Evolutionary conservation across 1,139 yeast genomes (phyloP).

Genomic region (Kurtzmaniella quercitrusa): DNA sequence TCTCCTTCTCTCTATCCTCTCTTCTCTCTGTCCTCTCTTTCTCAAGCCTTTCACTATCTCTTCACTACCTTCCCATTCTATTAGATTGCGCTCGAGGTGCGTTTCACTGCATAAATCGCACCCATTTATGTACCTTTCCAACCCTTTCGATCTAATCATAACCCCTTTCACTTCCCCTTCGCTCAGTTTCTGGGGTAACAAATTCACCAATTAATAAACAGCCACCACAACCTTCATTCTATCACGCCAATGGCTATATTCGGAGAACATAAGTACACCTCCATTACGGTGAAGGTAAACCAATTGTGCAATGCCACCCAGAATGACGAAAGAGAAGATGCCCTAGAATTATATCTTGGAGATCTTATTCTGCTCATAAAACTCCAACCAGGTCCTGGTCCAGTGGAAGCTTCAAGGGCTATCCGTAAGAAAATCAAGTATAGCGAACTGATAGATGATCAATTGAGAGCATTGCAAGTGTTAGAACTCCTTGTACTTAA

Average conservation of each 20-base stretch:
- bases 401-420: slow-evolving; percentile 86
- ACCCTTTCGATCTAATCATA: no score
- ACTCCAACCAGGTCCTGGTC: slow-evolving; percentile 40
- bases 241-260: slow-evolving; percentile 36
- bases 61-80: no score
- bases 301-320: slow-evolving; percentile 34
- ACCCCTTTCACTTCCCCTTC: no score
- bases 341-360: slow-evolving; percentile 32
- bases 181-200: no score
- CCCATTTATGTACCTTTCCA: neutral
- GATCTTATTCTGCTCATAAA: slow-evolving; percentile 38
- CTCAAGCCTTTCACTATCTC: no score
- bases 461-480: slow-evolving; percentile 61
- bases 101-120: no score
- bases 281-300: slow-evolving; percentile 42
- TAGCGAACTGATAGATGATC: slow-evolving; percentile 57
- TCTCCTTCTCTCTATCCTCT: no score
- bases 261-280: slow-evolving; percentile 37
- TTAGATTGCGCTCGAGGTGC: no score
- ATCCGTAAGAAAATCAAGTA: slow-evolving; percentile 83
- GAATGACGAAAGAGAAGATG: slow-evolving; percentile 31
- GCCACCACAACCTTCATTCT: neutral
- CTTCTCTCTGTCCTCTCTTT: neutral
- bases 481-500: slow-evolving; percentile 76
- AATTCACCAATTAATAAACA: no score